Evolutionary conservation across 2,329 filamentous ascomycete species (phyloP).

Genomic region (Pseudocercospora fuligena): DNA sequence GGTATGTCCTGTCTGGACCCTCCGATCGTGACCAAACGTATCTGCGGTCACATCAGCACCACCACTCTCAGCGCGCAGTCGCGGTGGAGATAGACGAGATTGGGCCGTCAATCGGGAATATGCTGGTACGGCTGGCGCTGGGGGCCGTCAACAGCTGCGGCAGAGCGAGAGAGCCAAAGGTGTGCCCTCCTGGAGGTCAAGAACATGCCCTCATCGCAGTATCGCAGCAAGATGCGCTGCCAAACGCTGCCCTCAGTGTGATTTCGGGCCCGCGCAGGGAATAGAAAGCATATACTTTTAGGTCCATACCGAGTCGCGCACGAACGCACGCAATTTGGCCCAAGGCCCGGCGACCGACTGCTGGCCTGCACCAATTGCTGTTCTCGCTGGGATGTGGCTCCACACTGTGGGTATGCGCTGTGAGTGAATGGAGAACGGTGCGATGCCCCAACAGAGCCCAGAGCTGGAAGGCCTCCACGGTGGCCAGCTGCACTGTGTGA

Average conservation of each 20-base stretch:
- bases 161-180: neutral
- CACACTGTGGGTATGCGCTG: no score
- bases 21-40: neutral
- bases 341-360: neutral
- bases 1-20: neutral
- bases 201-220: neutral
- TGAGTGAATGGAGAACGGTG: no score
- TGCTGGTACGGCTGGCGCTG: conserved; percentile 2
- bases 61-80: conserved; percentile 1
- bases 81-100: conserved; percentile 4
- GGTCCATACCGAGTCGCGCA: neutral
- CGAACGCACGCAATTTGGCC: conserved; percentile 4
- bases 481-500: no score
- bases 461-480: no score
- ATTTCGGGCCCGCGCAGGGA: conserved; percentile 12
- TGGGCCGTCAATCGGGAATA: conserved; percentile 4
- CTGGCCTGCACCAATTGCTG: no score
- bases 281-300: neutral
- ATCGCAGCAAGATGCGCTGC: neutral
- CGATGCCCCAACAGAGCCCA: no score
- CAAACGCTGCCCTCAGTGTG: conserved; percentile 1
- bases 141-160: conserved; percentile 2
- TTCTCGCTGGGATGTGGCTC: no score
- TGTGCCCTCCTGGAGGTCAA: neutral
- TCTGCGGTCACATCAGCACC: conserved; percentile 1